phyloP scores from a whole-genome alignment of 192 early-diverging fungal species.

The Coemansia sp. region DNA sequence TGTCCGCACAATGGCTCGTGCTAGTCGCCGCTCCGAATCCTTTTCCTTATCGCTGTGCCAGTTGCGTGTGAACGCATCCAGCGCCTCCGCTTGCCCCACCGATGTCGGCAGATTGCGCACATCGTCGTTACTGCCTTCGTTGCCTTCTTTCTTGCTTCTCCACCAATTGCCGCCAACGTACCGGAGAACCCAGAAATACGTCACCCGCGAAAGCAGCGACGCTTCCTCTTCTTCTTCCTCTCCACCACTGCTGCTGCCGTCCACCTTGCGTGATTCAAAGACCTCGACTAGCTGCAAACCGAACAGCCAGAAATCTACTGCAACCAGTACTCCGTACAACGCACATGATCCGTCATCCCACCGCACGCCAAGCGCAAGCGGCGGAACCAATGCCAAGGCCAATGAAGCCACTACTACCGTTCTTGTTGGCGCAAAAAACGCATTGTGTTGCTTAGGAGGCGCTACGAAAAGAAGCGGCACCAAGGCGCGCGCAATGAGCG shows the following conservation, averaged over 20 bases:
- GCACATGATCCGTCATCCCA: no score
- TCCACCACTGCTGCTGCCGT: no score
- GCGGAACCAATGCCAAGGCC: no score
- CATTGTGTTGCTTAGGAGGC: no score
- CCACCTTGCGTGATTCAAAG: no score
- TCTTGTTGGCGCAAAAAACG: no score
- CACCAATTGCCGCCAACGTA: slow-evolving; percentile 2
- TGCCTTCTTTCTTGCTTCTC: not conserved
- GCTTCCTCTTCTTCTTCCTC: not conserved
- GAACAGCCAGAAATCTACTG: no score
- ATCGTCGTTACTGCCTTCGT: not conserved
- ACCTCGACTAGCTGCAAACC: no score
- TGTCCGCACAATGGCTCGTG: slow-evolving; percentile 10
- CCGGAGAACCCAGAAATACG: slow-evolving; percentile 41
- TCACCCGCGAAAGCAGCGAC: slow-evolving; percentile 10
- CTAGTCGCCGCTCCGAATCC: not conserved
- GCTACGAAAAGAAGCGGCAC: not conserved
- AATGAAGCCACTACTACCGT: no score
- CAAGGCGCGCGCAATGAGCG: not conserved
- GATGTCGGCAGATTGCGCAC: slow-evolving; percentile 5
- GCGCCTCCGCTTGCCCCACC: slow-evolving; percentile 1
- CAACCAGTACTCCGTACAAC: no score
- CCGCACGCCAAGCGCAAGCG: no score
- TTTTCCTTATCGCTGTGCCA: slow-evolving; percentile 5
- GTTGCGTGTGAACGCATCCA: not conserved